Conservation (phyloP, 495 filamentous ascomycete species). For the Penicillium chermesinum region DNA sequence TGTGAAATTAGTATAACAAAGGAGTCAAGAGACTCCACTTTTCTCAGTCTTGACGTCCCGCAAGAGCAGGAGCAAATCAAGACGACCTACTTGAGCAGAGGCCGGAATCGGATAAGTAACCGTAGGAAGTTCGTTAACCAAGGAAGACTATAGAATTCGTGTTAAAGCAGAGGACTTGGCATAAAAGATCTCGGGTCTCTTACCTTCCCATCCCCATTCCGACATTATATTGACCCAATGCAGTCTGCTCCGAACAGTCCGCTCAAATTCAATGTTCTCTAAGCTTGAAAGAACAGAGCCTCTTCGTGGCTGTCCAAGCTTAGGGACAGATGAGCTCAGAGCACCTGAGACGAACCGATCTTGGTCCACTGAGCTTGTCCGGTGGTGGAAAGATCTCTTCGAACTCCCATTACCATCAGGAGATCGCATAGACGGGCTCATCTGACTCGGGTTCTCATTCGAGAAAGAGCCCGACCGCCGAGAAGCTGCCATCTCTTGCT, state of each 20-base stretch:
- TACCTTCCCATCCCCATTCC: slow-evolving; percentile 77
- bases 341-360: slow-evolving; percentile 6
- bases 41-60: no score
- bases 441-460: slow-evolving; percentile 4
- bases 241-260: slow-evolving; percentile 60
- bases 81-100: not conserved
- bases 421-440: not conserved
- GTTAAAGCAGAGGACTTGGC: not conserved
- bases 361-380: slow-evolving; percentile 10
- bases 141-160: slow-evolving; percentile 6
- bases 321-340: not conserved
- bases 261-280: slow-evolving; percentile 55
- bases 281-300: slow-evolving; percentile 30
- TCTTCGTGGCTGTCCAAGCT: slow-evolving; percentile 14
- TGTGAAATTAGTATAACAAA: slow-evolving; percentile 7
- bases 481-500: slow-evolving; percentile 11
- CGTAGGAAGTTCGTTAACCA: slow-evolving; percentile 1
- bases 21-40: slow-evolving; percentile 2
- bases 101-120: no score
- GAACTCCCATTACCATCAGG: not conserved
- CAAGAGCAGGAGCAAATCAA: not conserved
- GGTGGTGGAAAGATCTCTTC: not conserved
- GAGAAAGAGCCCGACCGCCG: slow-evolving; percentile 12
- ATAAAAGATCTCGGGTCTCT: slow-evolving; percentile 11
- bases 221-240: slow-evolving; percentile 81